phyloP scores from a whole-genome alignment of 768 basidiomycete genomes.

The Melanogaster broomeanus region DNA sequence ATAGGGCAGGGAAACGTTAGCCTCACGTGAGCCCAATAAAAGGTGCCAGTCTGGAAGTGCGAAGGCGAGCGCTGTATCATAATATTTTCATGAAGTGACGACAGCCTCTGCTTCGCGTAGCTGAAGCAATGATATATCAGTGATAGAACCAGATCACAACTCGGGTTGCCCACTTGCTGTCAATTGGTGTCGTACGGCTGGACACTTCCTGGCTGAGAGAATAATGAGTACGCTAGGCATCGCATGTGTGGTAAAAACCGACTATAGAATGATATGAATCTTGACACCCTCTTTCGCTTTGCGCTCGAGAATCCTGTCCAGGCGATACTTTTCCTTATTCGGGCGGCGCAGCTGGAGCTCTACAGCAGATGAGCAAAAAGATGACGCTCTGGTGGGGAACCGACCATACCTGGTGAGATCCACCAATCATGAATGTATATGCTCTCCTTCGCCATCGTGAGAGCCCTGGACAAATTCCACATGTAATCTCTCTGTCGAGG shows the following conservation, averaged over 20 bases:
- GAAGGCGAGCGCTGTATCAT: conserved; percentile 97
- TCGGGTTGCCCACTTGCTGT: conserved; percentile 70
- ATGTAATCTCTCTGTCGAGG: conserved; percentile 87
- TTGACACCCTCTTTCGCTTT: conserved; percentile 97
- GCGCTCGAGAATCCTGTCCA: conserved; percentile 82
- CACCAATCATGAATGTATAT: conserved; percentile 99
- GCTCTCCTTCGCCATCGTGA: conserved; percentile 81
- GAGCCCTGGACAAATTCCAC: conserved; percentile 94
- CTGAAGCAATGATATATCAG: conserved; percentile 36
- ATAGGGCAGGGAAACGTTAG: background rate
- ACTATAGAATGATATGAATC: conserved; percentile 95
- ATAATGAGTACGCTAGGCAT: conserved; percentile 2
- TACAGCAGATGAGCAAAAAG: conserved; percentile 23
- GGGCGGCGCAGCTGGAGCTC: conserved; percentile 88
- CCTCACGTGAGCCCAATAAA: conserved; percentile 97
- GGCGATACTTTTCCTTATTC: conserved; percentile 77
- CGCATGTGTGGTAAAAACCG: conserved; percentile 26
- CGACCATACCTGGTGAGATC: conserved; percentile 75
- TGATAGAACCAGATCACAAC: background rate
- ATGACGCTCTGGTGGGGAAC: background rate
- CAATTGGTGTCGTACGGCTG: conserved; percentile 89
- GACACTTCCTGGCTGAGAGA: conserved; percentile 86
- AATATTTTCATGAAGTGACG: conserved; percentile 84
- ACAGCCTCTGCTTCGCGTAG: conserved; percentile 85
- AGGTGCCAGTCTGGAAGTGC: conserved; percentile 95